Conservation (phyloP, 768 basidiomycete genomes). For the Termitomyces sp. region DNA sequence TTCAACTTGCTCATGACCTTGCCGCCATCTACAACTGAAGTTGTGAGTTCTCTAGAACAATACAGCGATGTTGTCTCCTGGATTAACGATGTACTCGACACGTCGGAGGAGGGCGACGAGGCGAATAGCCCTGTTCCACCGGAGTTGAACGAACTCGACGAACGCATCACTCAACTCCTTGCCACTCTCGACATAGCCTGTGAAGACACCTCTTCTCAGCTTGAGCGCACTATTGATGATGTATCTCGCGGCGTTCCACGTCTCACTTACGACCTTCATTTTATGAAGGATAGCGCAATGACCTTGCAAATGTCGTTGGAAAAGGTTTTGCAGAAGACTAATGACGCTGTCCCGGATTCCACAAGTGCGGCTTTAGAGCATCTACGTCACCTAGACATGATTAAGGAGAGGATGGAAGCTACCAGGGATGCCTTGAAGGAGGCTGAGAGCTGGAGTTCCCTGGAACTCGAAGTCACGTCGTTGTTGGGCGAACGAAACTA, state of each 20-base stretch:
- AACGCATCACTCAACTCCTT: slow-evolving; percentile 70
- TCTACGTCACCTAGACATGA: slow-evolving; percentile 76
- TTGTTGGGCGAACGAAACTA: slow-evolving; percentile 79
- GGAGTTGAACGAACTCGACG: slow-evolving; percentile 61
- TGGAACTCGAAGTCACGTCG: slow-evolving; percentile 88
- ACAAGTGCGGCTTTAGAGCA: slow-evolving; percentile 70
- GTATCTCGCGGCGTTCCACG: slow-evolving; percentile 89
- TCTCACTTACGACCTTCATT: slow-evolving; percentile 92
- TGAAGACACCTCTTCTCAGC: slow-evolving; percentile 81
- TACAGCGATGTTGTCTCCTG: slow-evolving; percentile 63
- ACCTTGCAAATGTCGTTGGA: slow-evolving; percentile 67
- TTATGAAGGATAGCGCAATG: slow-evolving; percentile 90
- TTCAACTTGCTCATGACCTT: slow-evolving; percentile 21
- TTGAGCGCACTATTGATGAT: slow-evolving; percentile 90
- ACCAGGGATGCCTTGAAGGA: slow-evolving; percentile 87
- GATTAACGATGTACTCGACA: slow-evolving; percentile 63
- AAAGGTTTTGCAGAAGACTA: slow-evolving; percentile 55
- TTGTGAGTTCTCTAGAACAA: slow-evolving; percentile 53
- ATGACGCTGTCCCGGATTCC: slow-evolving; percentile 45
- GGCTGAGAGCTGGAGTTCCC: slow-evolving; percentile 94
- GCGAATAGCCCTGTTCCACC: slow-evolving; percentile 18
- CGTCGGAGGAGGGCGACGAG: slow-evolving; percentile 27
- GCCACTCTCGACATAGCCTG: slow-evolving; percentile 82
- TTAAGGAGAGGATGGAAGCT: slow-evolving; percentile 85
- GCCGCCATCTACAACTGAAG: slow-evolving; percentile 36